Evolutionary conservation across 345 rosid genomes (phyloP).

Genomic region (Trapa bicornis): DNA sequence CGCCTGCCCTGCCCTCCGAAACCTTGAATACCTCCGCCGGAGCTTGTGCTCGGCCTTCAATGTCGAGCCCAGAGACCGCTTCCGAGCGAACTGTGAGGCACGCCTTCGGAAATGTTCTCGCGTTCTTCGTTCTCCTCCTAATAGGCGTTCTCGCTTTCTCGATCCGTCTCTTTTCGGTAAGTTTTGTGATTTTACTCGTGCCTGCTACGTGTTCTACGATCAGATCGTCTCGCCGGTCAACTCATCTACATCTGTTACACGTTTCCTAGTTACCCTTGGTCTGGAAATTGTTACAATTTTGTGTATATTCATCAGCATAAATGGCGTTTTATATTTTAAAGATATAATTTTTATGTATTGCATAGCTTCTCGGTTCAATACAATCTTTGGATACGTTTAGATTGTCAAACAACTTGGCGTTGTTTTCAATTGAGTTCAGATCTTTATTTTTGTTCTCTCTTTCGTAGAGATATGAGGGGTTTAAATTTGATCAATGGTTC

Average conservation of each 20-base stretch:
- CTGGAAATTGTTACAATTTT: not conserved
- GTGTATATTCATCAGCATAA: not conserved
- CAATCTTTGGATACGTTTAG: too few species aligned
- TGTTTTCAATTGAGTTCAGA: not conserved
- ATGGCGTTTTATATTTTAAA: not conserved
- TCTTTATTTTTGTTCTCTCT: not conserved
- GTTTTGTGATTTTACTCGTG: conserved; percentile 10
- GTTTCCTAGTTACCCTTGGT: not conserved
- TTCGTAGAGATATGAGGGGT: not conserved
- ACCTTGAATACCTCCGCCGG: not conserved
- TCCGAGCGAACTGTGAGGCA: conserved; percentile 28
- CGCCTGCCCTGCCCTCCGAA: not conserved
- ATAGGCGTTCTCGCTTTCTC: conserved; percentile 96
- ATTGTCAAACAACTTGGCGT: not conserved
- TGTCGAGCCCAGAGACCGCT: conserved; percentile 54
- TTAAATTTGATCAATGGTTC: not conserved
- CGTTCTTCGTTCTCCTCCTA: conserved; percentile 72
- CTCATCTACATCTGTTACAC: not conserved
- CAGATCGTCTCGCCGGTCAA: not conserved
- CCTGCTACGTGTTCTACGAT: not conserved
- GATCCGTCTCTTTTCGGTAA: conserved; percentile 97
- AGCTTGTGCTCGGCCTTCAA: conserved; percentile 26
- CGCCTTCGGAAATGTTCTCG: conserved; percentile 71
- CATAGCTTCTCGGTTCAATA: not conserved
- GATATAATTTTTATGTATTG: not conserved